Base-by-base conservation (phyloP, 179 eudicot genomes). In the Vitellaria paradoxa region DNA sequence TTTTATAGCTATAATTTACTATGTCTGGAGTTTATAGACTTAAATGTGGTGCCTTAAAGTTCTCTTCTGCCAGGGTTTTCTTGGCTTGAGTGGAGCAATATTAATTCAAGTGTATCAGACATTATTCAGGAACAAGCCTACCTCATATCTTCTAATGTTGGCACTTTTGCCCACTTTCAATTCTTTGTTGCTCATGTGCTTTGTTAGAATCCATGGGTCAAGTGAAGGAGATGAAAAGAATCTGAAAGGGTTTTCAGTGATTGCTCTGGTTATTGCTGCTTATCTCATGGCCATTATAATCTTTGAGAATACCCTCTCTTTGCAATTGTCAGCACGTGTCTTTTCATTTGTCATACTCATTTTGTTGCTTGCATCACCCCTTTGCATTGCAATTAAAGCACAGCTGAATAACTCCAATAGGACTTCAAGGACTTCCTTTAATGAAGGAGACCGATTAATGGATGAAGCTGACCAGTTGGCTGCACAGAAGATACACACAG, bases 21-120 rank as follows among this genome's bases (percentile, higher is more conserved):
- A 50, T 15, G 12, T 14, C 5, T 6, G 45, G 37, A 23, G 17
- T 49, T 70, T 70, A 47, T 5, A 24, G n/a, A 55, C 45, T 71
- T 53, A 30, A 6, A 52, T 71, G 46, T 52, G 42, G 60, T 70
- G 73, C 73, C 73, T 68, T 14, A 30, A 17, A 47, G 21, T 26
- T 24, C 18, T 18, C 42, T 21, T 76, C 61, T 62, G 55, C 62
- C 81, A 92, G 97, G 94, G 97, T 18, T 92, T 91, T 82, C 87
- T 92, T 52, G 96, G 97, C 72, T 81, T 94, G 79, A 93, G 97
- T 74, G 98, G 96, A 79, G 96, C 98, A 56, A 87, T 94, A 82
- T 61, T 94, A 46, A 82, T 94, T 67, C 97, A 89, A 80, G 88
- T 90, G 20, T 93, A 92, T 78, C 89, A 84, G 75, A 89, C 91